Evolutionary conservation across 495 filamentous ascomycete genomes (phyloP), one percentile per base, ranked within the genome.

Genomic region (Neurospora africana): DNA sequence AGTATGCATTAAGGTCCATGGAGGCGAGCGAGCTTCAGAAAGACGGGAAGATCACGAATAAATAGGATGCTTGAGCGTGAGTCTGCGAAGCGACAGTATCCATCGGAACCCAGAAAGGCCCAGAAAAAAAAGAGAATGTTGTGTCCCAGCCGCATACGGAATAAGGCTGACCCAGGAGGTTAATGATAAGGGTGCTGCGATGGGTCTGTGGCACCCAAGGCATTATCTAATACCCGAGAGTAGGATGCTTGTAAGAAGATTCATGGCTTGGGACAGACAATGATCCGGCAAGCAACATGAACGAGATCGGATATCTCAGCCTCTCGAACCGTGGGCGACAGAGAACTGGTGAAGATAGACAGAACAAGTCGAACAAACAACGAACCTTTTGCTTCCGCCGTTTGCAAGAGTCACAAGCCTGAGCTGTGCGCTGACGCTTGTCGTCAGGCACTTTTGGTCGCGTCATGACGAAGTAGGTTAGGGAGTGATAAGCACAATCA

Each of bases 351-450:
- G 69, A 17, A 33, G 69, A 78, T 72, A 72, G 13, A 68, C 39
- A 68, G 68, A 73, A 65, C 40, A 69, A 75, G 74, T 69, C 47
- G 33, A 58, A 65, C 69, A 6, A n/a, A 74, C 43, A 68, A 81
- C 87, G 81, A 74, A 89, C 88, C 84, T 92, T 92, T 81, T 92
- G 91, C 81, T 93, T 93, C 75, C 91, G 86, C 70, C 89, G 84
- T 82, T 93, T 93, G 83, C 91, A 93, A 76, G 87, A 90, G 75
- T 92, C 89, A 80, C 91, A 93, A 43, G 91, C 91, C 71, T 87
- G 87, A 44, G 88, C 88, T 73, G 86, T 89, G 70, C 88, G 84
- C 77, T 89, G 87, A 74, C 88, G 84, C 79, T 89, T 88, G 75
- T 89, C 88, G 73, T 87, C 87, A 72, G 87, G 86, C 71, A 90